Base-by-base conservation (phyloP, 768 basidiomycete genomes). In the Amanita brunnescens region DNA sequence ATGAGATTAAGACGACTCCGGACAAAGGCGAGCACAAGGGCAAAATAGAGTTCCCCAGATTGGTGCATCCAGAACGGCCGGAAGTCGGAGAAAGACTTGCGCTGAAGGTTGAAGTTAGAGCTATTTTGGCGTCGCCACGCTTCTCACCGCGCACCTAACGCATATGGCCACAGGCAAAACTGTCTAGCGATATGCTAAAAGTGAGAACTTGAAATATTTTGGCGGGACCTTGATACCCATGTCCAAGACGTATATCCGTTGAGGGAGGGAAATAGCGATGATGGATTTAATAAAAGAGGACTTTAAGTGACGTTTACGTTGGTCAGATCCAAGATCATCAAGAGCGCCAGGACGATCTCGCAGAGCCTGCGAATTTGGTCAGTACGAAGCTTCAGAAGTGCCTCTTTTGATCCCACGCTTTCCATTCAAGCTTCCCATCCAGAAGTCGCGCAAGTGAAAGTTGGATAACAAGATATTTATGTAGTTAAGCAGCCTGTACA, bases 341-440 rank as follows among this genome's bases (percentile, higher is more conserved):
- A n/a, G n/a, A 24, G 35, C 9, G 21, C 16, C 7, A 40, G n/a
- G 29, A 23, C 20, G 39, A 40, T 40, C 39, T 42, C 35, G 38
- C 38, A 18, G 30, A 40, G 38, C 26, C 33, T 29, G 13, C 23
- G 20, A 40, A 23, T n/a, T 18, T 41, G 32, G n/a, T 29, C 7
- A 29, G 5, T 29, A 40, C 32, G 35, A 41, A 40, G 29, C 65
- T 65, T 66, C 61, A 57, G 45, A 50, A 29, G 24, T 14, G 41
- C 41, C 7, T 24, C 14, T 2, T 44, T 4, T 3, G 2, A 55
- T 62, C 62, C 55, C 61, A 63, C 63, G 62, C 53, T 59, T 54
- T 55, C 53, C 18, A 59, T 44, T 44, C 61, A 63, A 58, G 53
- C 57, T 64, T 63, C 55, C 51, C 43, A 54, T 48, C 43, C 30